Evolutionary conservation across 768 basidiomycete genomes (phyloP).

Genomic region (Scleroderma bovista): DNA sequence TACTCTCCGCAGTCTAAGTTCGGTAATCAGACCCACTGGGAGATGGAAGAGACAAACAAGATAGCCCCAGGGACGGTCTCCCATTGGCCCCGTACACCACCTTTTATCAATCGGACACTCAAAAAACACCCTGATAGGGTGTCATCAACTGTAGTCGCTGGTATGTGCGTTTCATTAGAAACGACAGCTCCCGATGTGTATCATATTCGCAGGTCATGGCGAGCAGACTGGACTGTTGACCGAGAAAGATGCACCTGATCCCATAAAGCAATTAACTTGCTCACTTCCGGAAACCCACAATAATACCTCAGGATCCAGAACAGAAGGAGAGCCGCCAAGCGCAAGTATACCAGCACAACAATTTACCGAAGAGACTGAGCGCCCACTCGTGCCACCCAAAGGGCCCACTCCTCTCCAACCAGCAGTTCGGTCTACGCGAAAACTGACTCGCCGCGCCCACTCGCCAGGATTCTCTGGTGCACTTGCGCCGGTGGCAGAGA

Average conservation of each 20-base stretch:
- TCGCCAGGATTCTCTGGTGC: neutral
- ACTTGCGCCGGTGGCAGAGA: neutral
- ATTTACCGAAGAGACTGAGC: neutral
- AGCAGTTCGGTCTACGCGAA: neutral
- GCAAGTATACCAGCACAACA: neutral
- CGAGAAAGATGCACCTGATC: neutral
- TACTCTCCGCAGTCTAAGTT: neutral
- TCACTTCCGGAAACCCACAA: neutral
- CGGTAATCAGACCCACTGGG: neutral
- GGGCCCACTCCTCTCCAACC: neutral
- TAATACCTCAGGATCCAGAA: neutral
- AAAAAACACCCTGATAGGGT: conserved; percentile 16
- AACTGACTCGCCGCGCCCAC: neutral
- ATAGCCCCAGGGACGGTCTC: neutral
- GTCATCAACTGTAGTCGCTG: neutral
- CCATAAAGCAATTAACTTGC: neutral
- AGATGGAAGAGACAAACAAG: neutral
- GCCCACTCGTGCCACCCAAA: neutral
- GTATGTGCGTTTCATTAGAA: neutral
- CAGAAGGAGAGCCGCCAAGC: neutral
- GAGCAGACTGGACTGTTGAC: neutral
- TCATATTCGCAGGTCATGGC: neutral
- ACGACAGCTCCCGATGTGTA: neutral
- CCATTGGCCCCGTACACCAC: neutral
- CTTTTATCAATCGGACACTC: conserved; percentile 18